These are phyloP conservation scores for Scleromitrula shiraiana DNA, from an alignment of 2,329 filamentous ascomycete species.

Conservation along the genomic window DNA sequence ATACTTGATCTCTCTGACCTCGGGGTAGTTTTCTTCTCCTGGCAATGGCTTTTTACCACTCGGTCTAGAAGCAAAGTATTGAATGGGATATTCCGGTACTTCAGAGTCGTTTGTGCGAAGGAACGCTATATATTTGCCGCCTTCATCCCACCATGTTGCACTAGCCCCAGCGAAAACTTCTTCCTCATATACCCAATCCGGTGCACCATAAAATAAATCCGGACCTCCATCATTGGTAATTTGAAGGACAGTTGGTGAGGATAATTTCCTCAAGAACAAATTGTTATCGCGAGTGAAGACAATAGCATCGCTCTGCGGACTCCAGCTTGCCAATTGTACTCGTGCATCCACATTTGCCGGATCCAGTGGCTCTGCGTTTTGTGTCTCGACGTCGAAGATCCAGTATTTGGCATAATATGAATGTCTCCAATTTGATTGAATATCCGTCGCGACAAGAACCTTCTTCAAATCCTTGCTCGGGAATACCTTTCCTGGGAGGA, in stretches of 20 bases:
- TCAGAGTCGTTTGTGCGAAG: constrained; percentile 87
- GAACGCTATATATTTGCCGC: constrained; percentile 85
- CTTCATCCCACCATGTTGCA: constrained; percentile 91
- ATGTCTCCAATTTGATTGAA: constrained; percentile 76
- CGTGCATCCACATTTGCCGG: constrained; percentile 54
- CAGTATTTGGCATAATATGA: constrained; percentile 83
- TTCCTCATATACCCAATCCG: constrained; percentile 92
- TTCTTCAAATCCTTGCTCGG: constrained; percentile 80
- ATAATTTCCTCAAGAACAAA: constrained; percentile 67
- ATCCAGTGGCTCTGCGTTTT: constrained; percentile 70
- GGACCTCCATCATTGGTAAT: constrained; percentile 82
- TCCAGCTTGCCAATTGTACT: constrained; percentile 84
- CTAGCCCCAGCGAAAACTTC: constrained; percentile 74
- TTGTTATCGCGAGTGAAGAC: constrained; percentile 92
- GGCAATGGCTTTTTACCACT: constrained; percentile 60
- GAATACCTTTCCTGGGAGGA: constrained; percentile 54
- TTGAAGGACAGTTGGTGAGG: constrained; percentile 35
- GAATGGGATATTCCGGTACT: constrained; percentile 85
- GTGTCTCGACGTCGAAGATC: constrained; percentile 81
- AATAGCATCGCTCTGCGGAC: constrained; percentile 74
- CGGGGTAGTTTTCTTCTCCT: constrained; percentile 83
- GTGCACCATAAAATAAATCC: constrained; percentile 89
- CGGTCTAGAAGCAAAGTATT: constrained; percentile 86
- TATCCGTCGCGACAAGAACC: constrained; percentile 71
- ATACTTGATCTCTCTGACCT: constrained; percentile 89